Evolutionary conservation across 2,329 filamentous ascomycete species (phyloP), one percentile per base, ranked within the genome.

Genomic region (Fusarium sarcochroum): DNA sequence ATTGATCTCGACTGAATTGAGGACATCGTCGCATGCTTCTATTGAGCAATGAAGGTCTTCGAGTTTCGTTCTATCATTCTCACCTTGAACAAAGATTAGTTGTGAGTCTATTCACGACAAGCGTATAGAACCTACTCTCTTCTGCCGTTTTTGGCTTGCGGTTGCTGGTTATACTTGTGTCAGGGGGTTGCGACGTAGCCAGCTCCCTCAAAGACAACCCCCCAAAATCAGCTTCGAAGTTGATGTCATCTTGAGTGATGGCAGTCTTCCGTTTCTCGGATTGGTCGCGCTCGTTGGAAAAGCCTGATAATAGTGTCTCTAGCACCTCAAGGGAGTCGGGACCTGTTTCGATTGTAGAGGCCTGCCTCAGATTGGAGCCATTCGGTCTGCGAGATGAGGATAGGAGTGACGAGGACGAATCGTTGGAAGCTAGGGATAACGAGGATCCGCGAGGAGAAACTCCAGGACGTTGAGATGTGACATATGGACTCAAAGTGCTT

Each of bases 1-100:
- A 77, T 98, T 98, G 32, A 89, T 90, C 81, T 99, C 95, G 55
- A 99, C 96, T 1, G 94, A 97, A 79, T 90, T 92, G 45, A 98
- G 86, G 50, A 98, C 93, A 76, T 97, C 92, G 79, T 99, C 96
- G 81, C 95, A 99, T 50, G 93, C 92, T 76, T 85, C 80, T 74
- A 99, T 98, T 6, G 94, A 97, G 74, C 87, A 89, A 80, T 98
- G 96, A 41, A 99, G 85, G 58, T 97, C 93, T 78, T 98, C 91
- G 73, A 97, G 97, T 75, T 91, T 94, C 74, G 91, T 85, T 78
- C 91, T 93, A 70, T 97, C 93, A 69, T 87, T 87, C 78, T 96
- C 91, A 77, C 94, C 93, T 90, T 38, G 5, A 14, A 18, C 18
- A 17, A 20, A n/a, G 25, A 32, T 64, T 47, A 68, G 47, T 44